These are phyloP conservation scores for Torulaspora delbrueckii DNA, from an alignment of 805 yeast species.

Conservation along the genomic window DNA sequence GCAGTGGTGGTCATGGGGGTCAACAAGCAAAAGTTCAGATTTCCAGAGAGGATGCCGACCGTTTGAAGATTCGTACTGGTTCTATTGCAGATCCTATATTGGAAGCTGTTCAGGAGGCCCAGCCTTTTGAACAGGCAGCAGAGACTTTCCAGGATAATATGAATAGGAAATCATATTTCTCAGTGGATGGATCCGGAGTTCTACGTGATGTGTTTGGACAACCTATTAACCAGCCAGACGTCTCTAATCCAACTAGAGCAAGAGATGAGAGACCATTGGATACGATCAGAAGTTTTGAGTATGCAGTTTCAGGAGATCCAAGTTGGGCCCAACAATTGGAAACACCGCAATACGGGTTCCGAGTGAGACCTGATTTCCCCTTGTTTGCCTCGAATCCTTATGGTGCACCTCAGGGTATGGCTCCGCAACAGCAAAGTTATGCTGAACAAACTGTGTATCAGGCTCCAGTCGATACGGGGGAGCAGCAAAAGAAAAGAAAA, in stretches of 20 bases:
- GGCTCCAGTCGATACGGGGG: constrained; percentile 40
- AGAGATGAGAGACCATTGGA: constrained; percentile 97
- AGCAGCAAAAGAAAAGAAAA: constrained; percentile 60
- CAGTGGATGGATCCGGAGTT: constrained; percentile 33
- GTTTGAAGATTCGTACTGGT: constrained; percentile 60
- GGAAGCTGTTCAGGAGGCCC: constrained; percentile 89
- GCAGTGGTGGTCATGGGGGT: constrained; percentile 31
- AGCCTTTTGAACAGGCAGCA: constrained; percentile 77
- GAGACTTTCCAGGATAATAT: constrained; percentile 34
- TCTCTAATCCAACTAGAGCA: constrained; percentile 87
- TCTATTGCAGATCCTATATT: constrained; percentile 86
- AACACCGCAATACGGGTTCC: constrained; percentile 74
- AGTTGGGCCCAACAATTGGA: constrained; percentile 77
- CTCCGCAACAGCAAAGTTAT: constrained; percentile 31
- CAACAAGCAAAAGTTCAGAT: constrained; percentile 38
- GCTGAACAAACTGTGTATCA: constrained; percentile 57
- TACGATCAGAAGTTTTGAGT: constrained; percentile 90
- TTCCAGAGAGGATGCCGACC: constrained; percentile 47
- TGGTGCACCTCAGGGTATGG: constrained; percentile 9
- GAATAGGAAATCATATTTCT: constrained; percentile 38
- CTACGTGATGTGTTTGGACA: constrained; percentile 76
- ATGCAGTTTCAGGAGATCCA: constrained; percentile 76
- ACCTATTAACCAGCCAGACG: constrained; percentile 71
- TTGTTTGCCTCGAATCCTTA: constrained; percentile 33
- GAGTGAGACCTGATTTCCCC: constrained; percentile 68